Evolutionary conservation across 306 rosid genomes (phyloP).

Genomic region (Begonia fuchsioides): DNA sequence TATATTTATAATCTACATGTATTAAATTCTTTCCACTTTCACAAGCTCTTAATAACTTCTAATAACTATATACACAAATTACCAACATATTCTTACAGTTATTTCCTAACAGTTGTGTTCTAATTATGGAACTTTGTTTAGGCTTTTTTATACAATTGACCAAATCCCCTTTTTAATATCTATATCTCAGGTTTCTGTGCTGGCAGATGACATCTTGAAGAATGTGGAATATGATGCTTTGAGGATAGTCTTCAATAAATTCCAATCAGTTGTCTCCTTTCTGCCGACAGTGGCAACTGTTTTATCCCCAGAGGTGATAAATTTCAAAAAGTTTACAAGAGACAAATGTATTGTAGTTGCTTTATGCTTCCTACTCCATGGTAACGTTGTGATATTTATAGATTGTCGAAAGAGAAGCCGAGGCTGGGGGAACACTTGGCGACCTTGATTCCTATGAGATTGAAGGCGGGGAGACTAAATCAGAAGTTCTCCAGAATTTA

Average conservation of each 20-base stretch:
- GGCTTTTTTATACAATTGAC: neutral
- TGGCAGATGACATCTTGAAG: constrained; percentile 87
- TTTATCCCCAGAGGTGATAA: constrained; percentile 79
- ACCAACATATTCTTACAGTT: too few species aligned
- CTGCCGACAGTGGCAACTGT: constrained; percentile 62
- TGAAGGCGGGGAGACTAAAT: constrained; percentile 94
- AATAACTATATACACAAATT: too few species aligned
- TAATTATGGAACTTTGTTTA: neutral
- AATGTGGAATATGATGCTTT: constrained; percentile 87
- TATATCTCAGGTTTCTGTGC: constrained; percentile 65
- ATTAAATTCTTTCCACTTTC: too few species aligned
- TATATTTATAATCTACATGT: too few species aligned
- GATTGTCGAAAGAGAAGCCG: constrained; percentile 80
- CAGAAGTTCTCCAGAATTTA: constrained; percentile 85
- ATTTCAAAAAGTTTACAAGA: neutral
- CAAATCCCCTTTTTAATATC: neutral
- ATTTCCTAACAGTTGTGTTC: too few species aligned
- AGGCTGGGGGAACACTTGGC: constrained; percentile 73
- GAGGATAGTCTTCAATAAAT: constrained; percentile 73
- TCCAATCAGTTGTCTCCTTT: constrained; percentile 68
- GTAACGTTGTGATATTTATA: constrained; percentile 14
- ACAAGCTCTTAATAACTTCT: too few species aligned
- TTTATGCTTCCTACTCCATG: too few species aligned
- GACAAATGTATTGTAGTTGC: too few species aligned
- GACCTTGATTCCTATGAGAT: constrained; percentile 83